Conservation (phyloP, 148 eudicot genomes). For the Persicaria tinctoria region DNA sequence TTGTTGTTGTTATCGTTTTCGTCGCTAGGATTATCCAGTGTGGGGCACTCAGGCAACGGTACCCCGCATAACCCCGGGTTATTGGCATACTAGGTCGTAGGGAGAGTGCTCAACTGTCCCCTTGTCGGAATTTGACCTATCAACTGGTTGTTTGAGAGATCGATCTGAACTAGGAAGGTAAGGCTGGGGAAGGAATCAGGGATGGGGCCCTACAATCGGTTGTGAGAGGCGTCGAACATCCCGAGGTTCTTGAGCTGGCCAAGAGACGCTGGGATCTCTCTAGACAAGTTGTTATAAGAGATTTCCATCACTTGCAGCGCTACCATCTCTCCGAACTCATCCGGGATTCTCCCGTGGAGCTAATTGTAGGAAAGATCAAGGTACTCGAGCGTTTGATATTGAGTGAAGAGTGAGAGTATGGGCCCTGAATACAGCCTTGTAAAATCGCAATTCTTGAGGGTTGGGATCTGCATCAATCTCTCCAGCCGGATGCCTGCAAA, state of each 20-base stretch:
- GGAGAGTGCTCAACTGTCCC: conserved; percentile 93
- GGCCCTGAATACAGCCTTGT: conserved; percentile 85
- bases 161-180: conserved; percentile 93
- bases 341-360: conserved; percentile 74
- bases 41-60: conserved; percentile 63
- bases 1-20: not conserved
- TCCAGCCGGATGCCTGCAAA: conserved; percentile 87
- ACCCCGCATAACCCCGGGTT: conserved; percentile 95
- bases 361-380: conserved; percentile 91
- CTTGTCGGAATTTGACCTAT: conserved; percentile 78
- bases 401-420: conserved; percentile 71
- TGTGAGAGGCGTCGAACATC: conserved; percentile 86
- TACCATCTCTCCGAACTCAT: conserved; percentile 87
- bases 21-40: conserved; percentile 7
- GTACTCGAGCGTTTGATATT: conserved; percentile 78
- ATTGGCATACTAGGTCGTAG: conserved; percentile 77
- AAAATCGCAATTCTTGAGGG: conserved; percentile 75
- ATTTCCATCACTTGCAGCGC: conserved; percentile 86
- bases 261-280: conserved; percentile 72
- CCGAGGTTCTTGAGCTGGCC: conserved; percentile 87
- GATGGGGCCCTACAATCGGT: conserved; percentile 74
- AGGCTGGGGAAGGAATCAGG: conserved; percentile 85
- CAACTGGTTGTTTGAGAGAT: conserved; percentile 73
- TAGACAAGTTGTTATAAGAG: conserved; percentile 75
- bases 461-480: conserved; percentile 54